Base-by-base conservation (phyloP, 768 basidiomycete genomes). In the Trametes gibbosa region DNA sequence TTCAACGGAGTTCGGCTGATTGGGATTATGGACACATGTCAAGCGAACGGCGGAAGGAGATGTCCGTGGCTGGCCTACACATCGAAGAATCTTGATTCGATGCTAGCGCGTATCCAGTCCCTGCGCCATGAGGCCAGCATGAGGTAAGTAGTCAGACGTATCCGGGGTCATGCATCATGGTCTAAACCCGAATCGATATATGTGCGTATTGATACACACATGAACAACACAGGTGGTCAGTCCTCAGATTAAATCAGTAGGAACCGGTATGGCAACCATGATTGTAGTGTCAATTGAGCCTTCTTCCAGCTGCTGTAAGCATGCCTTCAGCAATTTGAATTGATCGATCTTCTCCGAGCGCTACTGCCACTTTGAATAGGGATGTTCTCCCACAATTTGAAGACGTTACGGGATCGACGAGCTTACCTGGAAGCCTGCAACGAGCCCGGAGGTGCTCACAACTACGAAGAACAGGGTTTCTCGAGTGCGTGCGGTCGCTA, bases 401-500 rank as follows among this genome's bases (percentile, higher is more conserved):
- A 16, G 10, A 29, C 5, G 5, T 32, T 10, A 32, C 29, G 10
- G 3, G 7, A 27, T 9, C 45, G 14, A 19, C n/a, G 13, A 9
- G 67, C 79, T 55, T 29, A 88, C 90, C 75, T 90, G 87, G 65
- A 87, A 86, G n/a, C 77, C 73, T 13, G 84, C 83, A 0, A 92
- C 89, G 8, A 83, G 77, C 0, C 86, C 90, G 0, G 90, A 93
- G 0, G 90, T 90, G 64, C 85, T 87, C 0, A 90, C 88, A 32
- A 88, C 79, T 2, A 87, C 85, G 68, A 84, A 93, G 68, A 95
- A 83, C 0, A 92, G 66, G 0, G 89, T 91, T 66, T 89, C 87
- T 23, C 56, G 45, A 7, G 69, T 61, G 12, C 50, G 21, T 2
- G 52, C 42, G n/a, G 46, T 39, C 1, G 47, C 49, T 56, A 1